Percentiles rank a stretch among this genome's conserved stretches.
Evolutionary conservation across 495 filamentous ascomycete species (phyloP).

Genomic region (Penicillium waksmanii): DNA sequence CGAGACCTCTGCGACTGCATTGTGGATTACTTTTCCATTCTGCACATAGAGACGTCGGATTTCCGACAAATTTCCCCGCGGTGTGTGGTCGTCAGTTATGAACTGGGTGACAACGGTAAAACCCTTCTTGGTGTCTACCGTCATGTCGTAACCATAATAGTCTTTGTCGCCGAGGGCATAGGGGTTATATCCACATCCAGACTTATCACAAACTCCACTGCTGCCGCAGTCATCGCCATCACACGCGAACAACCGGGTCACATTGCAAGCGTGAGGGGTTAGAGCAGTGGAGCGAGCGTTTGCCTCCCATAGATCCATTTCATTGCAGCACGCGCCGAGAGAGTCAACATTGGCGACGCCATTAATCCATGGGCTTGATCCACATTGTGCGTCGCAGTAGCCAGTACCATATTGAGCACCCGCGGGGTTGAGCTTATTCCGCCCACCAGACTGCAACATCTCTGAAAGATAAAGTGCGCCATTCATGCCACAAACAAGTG

Average conservation of each 20-base stretch:
- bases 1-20: constrained; percentile 25
- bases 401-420: constrained; percentile 69
- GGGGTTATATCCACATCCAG: constrained; percentile 67
- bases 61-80: constrained; percentile 51
- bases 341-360: constrained; percentile 56
- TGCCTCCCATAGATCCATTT: constrained; percentile 69
- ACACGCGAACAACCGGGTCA: constrained; percentile 49
- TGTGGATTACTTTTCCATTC: constrained; percentile 56
- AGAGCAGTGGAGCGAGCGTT: constrained; percentile 59
- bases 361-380: constrained; percentile 57
- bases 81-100: constrained; percentile 50
- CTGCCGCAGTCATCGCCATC: constrained; percentile 49
- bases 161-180: constrained; percentile 57
- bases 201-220: constrained; percentile 63
- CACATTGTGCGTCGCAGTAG: constrained; percentile 74
- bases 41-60: constrained; percentile 68
- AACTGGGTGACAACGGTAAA: constrained; percentile 75
- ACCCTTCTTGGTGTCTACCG: constrained; percentile 60
- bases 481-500: constrained; percentile 68
- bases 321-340: constrained; percentile 59
- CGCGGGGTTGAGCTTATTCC: constrained; percentile 58
- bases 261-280: constrained; percentile 61
- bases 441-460: constrained; percentile 61
- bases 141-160: constrained; percentile 58
- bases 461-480: constrained; percentile 69